Evolutionary conservation across 108 stramenopile species (phyloP), one percentile per base, ranked within the genome.

Genomic region (Phaeodactylum tricornutum): DNA sequence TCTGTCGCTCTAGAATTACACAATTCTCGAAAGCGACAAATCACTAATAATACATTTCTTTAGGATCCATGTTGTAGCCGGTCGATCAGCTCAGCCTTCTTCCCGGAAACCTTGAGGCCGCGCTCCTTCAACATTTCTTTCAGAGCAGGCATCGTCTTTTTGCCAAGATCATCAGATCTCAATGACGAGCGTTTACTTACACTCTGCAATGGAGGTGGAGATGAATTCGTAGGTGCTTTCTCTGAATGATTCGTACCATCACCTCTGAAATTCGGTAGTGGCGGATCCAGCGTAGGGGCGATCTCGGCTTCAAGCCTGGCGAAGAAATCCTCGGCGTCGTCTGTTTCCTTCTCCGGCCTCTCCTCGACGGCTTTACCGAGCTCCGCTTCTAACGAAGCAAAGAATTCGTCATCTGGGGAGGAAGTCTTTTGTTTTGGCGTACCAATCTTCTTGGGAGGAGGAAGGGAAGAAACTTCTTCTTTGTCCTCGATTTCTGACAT

Each of bases 21-120:
- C n/a, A n/a, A n/a, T n/a, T n/a, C n/a, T n/a, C n/a, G n/a, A n/a
- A n/a, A n/a, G n/a, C n/a, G n/a, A n/a, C n/a, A n/a, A n/a, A n/a
- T n/a, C n/a, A n/a, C n/a, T n/a, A n/a, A n/a, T n/a, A n/a, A n/a
- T n/a, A n/a, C n/a, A n/a, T n/a, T n/a, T n/a, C n/a, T n/a, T n/a
- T n/a, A n/a, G n/a, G n/a, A n/a, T n/a, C 43, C 4, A 19, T 47
- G 34, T 30, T 25, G 43, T 31, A 93, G 60, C 44, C 92, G 69
- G 25, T 77, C 75, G 52, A 93, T 88, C 21, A 93, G 56, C 34
- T 88, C 87, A 1, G 70, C 50, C 53, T 93, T 93, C 42, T 67
- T 85, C 8, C 92, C 92, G n/a, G 79, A 75, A 19, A 93, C 71
- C 59, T 87, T 93, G 22, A 89, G 49, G 0, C 84, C 84, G 26